Base-by-base conservation (phyloP, 768 basidiomycete genomes). In the Rubroboletus pulcherrimus region DNA sequence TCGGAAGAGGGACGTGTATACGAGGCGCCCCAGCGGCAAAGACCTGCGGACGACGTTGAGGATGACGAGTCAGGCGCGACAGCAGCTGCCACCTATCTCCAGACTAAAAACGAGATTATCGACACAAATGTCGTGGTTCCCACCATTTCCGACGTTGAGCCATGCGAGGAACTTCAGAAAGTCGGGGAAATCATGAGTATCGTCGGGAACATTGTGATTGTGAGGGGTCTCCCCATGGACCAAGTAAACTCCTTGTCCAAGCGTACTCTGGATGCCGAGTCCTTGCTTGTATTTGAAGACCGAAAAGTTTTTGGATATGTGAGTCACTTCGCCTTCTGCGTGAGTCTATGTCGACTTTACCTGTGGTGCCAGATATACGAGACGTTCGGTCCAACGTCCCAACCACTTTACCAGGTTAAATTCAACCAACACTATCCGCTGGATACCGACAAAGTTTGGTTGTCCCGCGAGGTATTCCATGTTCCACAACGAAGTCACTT, bases 341-440 rank as follows among this genome's bases (percentile, higher is more conserved):
- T 29, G 43, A 35, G 43, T 43, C 53, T 52, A 58, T 61, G 63
- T 53, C 39, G 55, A 48, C 33, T 48, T 58, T 56, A 48, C 51
- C 29, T 40, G 5, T 39, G 49, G 10, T 69, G 9, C 14, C 9
- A 95, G 92, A 78, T 98, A 50, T 91, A 88, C 67, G 96, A 98
- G 73, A 97, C 95, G 0, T 98, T 98, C 72, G 96, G 96, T 10
- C 93, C 96, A 3, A 92, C 95, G 9, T 80, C 82, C 19, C 87
- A 91, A 56, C 96, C 96, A 7, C 75, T 96, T 54, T 98, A 98
- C 68, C 89, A 93, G 63, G 78, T 98, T 59, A 86, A 85, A 64
- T 92, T 95, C 71, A 87, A 79, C 61, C 75, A 83, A 35, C 68
- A 77, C 4, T 86, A 84, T 62, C 82, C 88, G 5, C 69, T 90